phyloP scores from a whole-genome alignment of 2,329 filamentous ascomycete genomes.

The Iodosphaeria phyllophila region DNA sequence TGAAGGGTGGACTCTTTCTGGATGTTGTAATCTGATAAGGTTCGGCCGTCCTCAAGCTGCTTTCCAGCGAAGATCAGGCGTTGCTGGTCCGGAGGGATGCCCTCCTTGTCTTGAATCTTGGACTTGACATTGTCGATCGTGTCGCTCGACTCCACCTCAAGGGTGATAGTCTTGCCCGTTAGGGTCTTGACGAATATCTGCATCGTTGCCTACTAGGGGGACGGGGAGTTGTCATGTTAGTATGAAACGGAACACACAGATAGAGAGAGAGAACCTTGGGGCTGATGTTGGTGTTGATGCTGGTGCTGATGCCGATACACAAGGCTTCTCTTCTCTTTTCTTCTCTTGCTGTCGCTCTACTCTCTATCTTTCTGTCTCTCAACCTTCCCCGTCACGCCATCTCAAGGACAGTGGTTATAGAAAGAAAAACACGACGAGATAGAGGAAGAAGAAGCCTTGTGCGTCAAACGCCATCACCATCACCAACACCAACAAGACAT shows the following conservation, averaged over 20 bases:
- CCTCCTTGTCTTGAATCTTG: constrained; percentile 98
- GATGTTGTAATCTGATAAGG: constrained; percentile 99
- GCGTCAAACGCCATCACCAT: too few species aligned
- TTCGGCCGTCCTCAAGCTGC: constrained; percentile 98
- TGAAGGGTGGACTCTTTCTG: constrained; percentile 99
- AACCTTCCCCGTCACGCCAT: too few species aligned
- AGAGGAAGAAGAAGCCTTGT: too few species aligned
- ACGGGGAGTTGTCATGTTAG: too few species aligned
- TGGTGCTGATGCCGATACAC: too few species aligned
- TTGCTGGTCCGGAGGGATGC: constrained; percentile 97
- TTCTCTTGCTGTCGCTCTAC: too few species aligned
- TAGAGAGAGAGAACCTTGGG: too few species aligned
- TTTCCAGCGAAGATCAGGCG: constrained; percentile 99
- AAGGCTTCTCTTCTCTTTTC: too few species aligned
- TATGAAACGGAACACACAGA: too few species aligned
- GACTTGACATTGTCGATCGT: constrained; percentile 99
- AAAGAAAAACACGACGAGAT: neutral
- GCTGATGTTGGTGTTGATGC: too few species aligned
- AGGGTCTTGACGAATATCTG: constrained; percentile 71
- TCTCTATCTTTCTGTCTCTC: too few species aligned
- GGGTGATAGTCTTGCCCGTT: constrained; percentile 99
- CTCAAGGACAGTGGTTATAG: neutral
- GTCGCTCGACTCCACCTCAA: constrained; percentile 99
- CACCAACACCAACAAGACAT: neutral
- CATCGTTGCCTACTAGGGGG: constrained; percentile 53